phyloP scores from a whole-genome alignment of 495 filamentous ascomycete genomes.

The Trypethelium eluteriae region DNA sequence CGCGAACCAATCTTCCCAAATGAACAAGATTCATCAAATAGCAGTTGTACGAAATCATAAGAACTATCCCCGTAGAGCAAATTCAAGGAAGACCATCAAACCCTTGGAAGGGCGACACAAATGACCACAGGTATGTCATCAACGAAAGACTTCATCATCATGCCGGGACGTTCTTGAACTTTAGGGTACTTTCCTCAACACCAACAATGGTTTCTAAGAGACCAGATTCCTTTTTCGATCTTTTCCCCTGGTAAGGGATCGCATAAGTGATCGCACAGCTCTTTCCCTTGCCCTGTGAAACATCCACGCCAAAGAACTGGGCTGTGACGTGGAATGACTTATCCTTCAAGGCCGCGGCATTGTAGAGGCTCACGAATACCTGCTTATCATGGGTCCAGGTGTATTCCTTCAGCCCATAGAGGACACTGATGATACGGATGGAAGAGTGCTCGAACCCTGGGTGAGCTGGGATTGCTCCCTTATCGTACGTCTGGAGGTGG shows the following conservation, averaged over 20 bases:
- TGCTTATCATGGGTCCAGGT: background rate
- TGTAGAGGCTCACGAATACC: background rate
- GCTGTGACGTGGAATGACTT: background rate
- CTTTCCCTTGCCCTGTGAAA: slow-evolving; percentile 1
- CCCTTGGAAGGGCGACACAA: background rate
- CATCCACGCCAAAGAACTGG: background rate
- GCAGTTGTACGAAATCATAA: background rate
- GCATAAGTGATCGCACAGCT: background rate
- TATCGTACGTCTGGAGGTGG: slow-evolving; percentile 2
- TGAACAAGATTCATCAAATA: slow-evolving; percentile 1
- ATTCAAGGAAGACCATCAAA: background rate
- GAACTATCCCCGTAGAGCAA: background rate
- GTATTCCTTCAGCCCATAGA: slow-evolving; percentile 3
- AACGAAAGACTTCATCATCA: background rate
- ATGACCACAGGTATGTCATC: background rate
- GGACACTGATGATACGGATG: background rate
- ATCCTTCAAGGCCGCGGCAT: background rate
- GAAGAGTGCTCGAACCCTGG: background rate
- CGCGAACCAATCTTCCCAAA: background rate
- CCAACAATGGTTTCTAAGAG: background rate
- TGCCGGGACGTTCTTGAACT: background rate
- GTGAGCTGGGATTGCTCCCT: background rate
- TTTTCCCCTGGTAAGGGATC: background rate
- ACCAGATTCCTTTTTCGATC: background rate
- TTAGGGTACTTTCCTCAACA: background rate